Evolutionary conservation across 2,329 filamentous ascomycete genomes (phyloP), one percentile per base, ranked within the genome.

Genomic region (Simplicillium sp.): DNA sequence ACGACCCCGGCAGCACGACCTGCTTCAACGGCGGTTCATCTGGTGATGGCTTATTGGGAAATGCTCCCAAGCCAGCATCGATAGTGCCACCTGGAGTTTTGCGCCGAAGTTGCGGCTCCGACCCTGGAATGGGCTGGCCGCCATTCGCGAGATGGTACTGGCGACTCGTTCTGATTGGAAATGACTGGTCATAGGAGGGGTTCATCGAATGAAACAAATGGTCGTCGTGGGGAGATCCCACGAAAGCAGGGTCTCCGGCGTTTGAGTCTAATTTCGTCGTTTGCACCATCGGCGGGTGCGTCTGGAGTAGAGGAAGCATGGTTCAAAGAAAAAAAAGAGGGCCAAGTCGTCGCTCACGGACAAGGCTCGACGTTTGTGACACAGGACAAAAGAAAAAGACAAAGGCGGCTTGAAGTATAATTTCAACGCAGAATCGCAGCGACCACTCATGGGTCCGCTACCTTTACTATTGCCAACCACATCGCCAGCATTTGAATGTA

Each of bases 61-160:
- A 86, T 28, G 85, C 87, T 70, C 97, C 89, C 55, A 95, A 96
- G 11, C 87, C 88, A 40, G 86, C 87, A 48, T 90, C 83, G 46
- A 97, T 75, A 31, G 88, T 95, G n/a, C 90, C 92, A 54, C 82
- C 90, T 4, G 90, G 92, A 8, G 90, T 97, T 62, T 97, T 97
- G 49, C 90, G 79, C 49, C 90, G 80, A 42, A 96, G 70, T 51
- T 87, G 84, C 59, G 94, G 81, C 59, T 95, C 87, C 20, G 20
- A 25, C 9, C 6, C 20, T 25, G 20, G 9, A 9, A 9, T 25
- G 9, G 20, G 6, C 20, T 25, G 20, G 20, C 20, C 20, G 20
- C 20, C 20, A 25, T 25, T 25, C 9, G 20, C 20, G 20, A 25
- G 6, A 25, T 9, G 20, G 20, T 25, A 25, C 9, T 25, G 20